Percentiles rank a stretch among this genome's conserved stretches.
These are phyloP conservation scores for Russula ochroleuca DNA, from an alignment of 768 basidiomycete genomes.

Conservation along the genomic window DNA sequence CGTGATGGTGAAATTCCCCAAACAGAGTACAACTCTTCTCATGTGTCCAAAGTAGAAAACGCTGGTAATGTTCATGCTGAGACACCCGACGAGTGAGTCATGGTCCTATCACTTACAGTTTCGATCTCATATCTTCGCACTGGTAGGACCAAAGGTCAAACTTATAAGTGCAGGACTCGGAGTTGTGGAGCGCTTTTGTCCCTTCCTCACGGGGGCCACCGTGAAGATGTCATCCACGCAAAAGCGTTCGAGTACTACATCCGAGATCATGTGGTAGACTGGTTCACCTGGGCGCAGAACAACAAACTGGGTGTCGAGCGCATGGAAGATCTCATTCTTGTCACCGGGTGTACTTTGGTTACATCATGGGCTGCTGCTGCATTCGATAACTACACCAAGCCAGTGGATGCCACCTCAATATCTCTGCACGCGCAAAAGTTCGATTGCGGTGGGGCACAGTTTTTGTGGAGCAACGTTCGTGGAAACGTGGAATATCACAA, in stretches of 20 bases:
- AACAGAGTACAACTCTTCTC: not conserved
- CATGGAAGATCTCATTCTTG: not conserved
- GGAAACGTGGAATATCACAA: not conserved
- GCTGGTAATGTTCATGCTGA: not conserved
- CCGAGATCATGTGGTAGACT: not conserved
- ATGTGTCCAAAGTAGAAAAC: not conserved
- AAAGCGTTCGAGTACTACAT: conserved; percentile 4
- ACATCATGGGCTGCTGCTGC: not conserved
- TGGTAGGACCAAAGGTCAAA: not conserved
- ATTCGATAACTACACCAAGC: not conserved
- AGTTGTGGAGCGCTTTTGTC: not conserved
- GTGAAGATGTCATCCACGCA: not conserved
- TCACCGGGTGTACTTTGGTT: not conserved
- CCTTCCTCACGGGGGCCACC: not conserved
- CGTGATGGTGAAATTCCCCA: not conserved
- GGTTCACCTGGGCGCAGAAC: not conserved
- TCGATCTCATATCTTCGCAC: not conserved
- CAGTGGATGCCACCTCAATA: not conserved
- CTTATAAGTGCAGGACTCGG: not conserved
- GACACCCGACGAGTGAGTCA: not conserved
- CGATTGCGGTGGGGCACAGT: not conserved
- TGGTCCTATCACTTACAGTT: not conserved
- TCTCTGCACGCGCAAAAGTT: not conserved
- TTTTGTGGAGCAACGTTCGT: not conserved
- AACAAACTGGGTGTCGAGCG: not conserved